Conservation (phyloP, 352 stramenopile species). For the Globisporangium paroecandrum region DNA sequence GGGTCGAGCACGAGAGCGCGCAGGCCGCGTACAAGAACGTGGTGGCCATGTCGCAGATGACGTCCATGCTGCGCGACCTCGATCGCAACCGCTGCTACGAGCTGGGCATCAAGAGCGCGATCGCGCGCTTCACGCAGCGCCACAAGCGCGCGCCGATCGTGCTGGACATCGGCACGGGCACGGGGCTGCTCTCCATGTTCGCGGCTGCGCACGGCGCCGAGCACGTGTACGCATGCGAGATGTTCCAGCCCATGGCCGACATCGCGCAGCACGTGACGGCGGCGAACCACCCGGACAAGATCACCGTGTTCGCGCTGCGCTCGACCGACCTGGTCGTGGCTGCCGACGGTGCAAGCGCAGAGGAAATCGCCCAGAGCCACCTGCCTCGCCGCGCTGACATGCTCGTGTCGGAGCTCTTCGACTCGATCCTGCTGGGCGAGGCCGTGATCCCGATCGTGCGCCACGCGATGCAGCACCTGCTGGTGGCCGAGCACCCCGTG, state of each 20-base stretch:
- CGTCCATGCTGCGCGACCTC: constrained; percentile 78
- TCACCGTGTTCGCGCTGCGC: constrained; percentile 72
- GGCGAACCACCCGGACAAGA: constrained; percentile 64
- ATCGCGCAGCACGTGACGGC: constrained; percentile 71
- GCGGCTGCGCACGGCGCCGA: constrained; percentile 78
- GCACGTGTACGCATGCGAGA: constrained; percentile 92
- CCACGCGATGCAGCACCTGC: constrained; percentile 68
- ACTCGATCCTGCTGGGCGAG: constrained; percentile 89
- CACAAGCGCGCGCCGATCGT: constrained; percentile 53
- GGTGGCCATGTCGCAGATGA: constrained; percentile 87
- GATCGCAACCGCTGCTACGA: constrained; percentile 82
- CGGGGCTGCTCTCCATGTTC: constrained; percentile 85
- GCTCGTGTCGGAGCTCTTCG: constrained; percentile 92
- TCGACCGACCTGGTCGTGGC: constrained; percentile 70
- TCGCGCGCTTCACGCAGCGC: constrained; percentile 43
- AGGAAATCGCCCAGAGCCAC: constrained; percentile 21
- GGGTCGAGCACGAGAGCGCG: constrained; percentile 61
- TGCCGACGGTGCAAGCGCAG: background rate
- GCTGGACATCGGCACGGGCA: constrained; percentile 82
- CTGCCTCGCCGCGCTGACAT: constrained; percentile 78
- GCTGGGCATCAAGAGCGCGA: constrained; percentile 58
- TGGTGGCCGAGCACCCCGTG: constrained; percentile 38
- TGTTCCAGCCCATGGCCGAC: constrained; percentile 83
- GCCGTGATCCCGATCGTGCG: constrained; percentile 81
- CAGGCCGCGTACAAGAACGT: constrained; percentile 77